Conservation (phyloP, 331 rosid species). For the Spiraea crenata region DNA sequence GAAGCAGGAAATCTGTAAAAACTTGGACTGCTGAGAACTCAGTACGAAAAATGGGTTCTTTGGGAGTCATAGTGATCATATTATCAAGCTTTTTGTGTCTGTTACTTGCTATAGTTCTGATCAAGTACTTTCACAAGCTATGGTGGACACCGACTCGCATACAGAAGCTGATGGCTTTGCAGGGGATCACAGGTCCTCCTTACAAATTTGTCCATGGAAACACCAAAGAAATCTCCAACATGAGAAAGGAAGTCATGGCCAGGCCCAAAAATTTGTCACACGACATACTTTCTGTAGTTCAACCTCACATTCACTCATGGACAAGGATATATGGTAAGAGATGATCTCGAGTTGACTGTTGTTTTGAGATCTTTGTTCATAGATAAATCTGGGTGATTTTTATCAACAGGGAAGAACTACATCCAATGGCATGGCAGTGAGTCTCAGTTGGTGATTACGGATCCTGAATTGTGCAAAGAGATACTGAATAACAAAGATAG, state of each 20-base stretch:
- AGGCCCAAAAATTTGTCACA: slow-evolving; percentile 17
- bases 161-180: slow-evolving; percentile 24
- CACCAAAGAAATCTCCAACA: slow-evolving; percentile 23
- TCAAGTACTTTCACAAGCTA: slow-evolving; percentile 13
- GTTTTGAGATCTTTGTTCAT: not conserved
- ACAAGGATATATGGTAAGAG: slow-evolving; percentile 19
- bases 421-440: slow-evolving; percentile 29
- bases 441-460: slow-evolving; percentile 20
- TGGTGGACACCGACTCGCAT: slow-evolving; percentile 34
- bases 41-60: not conserved
- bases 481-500: slow-evolving; percentile 14
- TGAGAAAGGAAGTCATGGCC: slow-evolving; percentile 28
- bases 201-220: slow-evolving; percentile 35
- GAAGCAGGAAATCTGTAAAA: too few species aligned
- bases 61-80: not conserved
- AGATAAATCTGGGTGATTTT: not conserved
- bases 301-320: slow-evolving; percentile 25
- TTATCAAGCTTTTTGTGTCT: slow-evolving; percentile 15
- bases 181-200: slow-evolving; percentile 43
- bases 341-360: not conserved
- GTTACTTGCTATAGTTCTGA: slow-evolving; percentile 2
- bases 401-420: slow-evolving; percentile 29
- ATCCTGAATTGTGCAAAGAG: slow-evolving; percentile 32
- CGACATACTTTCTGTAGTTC: slow-evolving; percentile 19
- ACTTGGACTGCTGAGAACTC: not conserved